These are phyloP conservation scores for Fusarium sp. DNA, from an alignment of 2,329 filamentous ascomycete genomes.

Conservation along the genomic window DNA sequence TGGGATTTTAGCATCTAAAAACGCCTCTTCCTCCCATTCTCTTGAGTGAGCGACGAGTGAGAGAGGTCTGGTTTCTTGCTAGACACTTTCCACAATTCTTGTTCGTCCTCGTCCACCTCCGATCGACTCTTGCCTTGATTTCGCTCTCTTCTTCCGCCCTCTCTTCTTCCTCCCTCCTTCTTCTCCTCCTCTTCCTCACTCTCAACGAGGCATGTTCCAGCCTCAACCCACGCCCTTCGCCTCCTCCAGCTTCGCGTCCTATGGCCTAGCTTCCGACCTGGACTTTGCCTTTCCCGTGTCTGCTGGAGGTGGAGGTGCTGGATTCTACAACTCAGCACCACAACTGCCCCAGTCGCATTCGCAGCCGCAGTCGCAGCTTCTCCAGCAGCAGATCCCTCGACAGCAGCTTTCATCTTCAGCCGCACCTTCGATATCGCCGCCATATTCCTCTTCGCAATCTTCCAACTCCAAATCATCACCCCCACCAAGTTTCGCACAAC, in stretches of 20 bases:
- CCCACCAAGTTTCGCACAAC: slow-evolving; percentile 38
- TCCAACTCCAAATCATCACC: slow-evolving; percentile 38
- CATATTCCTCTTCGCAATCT: slow-evolving; percentile 38
- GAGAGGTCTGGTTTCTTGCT: slow-evolving; percentile 23
- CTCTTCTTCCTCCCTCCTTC: slow-evolving; percentile 24
- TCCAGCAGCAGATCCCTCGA: slow-evolving; percentile 33
- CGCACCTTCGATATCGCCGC: slow-evolving; percentile 33
- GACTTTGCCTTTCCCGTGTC: slow-evolving; percentile 48
- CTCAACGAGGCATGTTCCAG: slow-evolving; percentile 66
- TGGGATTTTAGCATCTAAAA: slow-evolving; percentile 33
- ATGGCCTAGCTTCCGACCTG: slow-evolving; percentile 57
- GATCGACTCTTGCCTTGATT: slow-evolving; percentile 28
- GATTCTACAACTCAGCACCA: slow-evolving; percentile 35
- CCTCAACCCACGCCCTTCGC: slow-evolving; percentile 66
- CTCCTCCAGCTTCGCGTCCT: slow-evolving; percentile 59
- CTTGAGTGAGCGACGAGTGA: slow-evolving; percentile 9
- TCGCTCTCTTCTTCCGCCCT: slow-evolving; percentile 14
- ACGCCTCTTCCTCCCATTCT: slow-evolving; percentile 28
- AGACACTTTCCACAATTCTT: slow-evolving; percentile 26
- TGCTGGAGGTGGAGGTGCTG: slow-evolving; percentile 48
- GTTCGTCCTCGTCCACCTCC: slow-evolving; percentile 11
- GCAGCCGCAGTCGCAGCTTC: slow-evolving; percentile 29
- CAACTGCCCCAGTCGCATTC: slow-evolving; percentile 27
- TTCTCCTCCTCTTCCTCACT: slow-evolving; percentile 23
- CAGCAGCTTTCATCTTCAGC: slow-evolving; percentile 36